These are phyloP conservation scores for Geoglossum glabrum DNA, from an alignment of 495 filamentous ascomycete genomes.

Conservation along the genomic window DNA sequence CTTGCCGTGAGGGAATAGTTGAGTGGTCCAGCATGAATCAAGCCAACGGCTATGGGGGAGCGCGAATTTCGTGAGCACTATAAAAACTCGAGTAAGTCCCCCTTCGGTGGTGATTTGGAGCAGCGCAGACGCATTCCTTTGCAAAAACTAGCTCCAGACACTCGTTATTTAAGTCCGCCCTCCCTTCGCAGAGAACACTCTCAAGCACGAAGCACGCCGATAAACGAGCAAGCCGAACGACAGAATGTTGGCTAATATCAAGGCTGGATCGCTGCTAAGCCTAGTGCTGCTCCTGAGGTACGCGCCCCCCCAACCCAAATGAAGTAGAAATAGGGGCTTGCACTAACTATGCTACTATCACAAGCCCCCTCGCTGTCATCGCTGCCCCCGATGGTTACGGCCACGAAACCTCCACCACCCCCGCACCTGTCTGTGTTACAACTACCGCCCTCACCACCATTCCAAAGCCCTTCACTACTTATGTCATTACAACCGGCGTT, in stretches of 20 bases:
- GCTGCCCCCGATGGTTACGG: background rate
- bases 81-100: no score
- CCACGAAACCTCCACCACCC: background rate
- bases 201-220: background rate
- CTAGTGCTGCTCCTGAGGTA: background rate
- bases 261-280: background rate
- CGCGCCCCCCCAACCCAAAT: no score
- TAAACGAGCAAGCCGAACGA: background rate
- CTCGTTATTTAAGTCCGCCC: no score
- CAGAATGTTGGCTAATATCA: background rate
- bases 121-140: no score
- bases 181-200: no score
- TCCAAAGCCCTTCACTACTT: background rate
- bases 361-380: background rate
- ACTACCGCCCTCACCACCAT: background rate
- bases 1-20: no score
- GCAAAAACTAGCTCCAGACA: no score
- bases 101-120: no score
- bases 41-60: no score
- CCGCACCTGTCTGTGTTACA: background rate
- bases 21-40: no score
- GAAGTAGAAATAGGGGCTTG: no score
- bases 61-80: no score
- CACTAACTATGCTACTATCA: background rate
- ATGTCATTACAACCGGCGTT: background rate